Evolutionary conservation across 768 basidiomycete species (phyloP), one percentile per base, ranked within the genome.

Genomic region (Tremella fuciformis): DNA sequence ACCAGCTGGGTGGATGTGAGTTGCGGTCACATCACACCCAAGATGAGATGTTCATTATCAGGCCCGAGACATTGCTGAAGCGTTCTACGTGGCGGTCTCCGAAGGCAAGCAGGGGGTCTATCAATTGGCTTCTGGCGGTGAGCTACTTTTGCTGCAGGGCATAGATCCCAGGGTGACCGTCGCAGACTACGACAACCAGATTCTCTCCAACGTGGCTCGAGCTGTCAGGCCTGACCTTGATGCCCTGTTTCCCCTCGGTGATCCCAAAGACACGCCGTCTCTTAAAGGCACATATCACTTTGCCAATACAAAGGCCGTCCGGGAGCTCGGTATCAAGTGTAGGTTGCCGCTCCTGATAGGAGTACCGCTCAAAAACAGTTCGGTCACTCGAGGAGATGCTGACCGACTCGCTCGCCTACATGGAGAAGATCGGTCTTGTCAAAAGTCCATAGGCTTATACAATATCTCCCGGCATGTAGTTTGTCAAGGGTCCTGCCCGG

Each of bases 1-100:
- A 18, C 22, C 42, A n/a, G n/a, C 15, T 18, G 42, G n/a, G 42
- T 46, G n/a, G 42, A 46, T 46, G 42, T 46, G 42, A 46, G 42
- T 46, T 41, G 11, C 18, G 13, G n/a, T n/a, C n/a, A n/a, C n/a
- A n/a, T n/a, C n/a, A n/a, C n/a, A n/a, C 29, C 42, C 6, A 15
- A 15, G 8, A 46, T 15, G n/a, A 46, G 6, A 46, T 4, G 42
- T 15, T 46, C 8, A 46, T 15, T 15, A 8, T 4, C 16, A 60
- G 59, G 54, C 53, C 21, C 34, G 49, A 3, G 53, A 64, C 44
- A 63, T 70, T 40, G 68, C 56, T 21, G 38, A 60, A 18, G 65
- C 60, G 13, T 55, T 65, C 21, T 65, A 60, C 60, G 48, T 41
- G 48, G 62, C 39, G 60, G 46, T 19, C 34, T 47, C 13, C 38